phyloP scores from a whole-genome alignment of 2,329 filamentous ascomycete species.

The Phaeosphaeriaceae sp. region DNA sequence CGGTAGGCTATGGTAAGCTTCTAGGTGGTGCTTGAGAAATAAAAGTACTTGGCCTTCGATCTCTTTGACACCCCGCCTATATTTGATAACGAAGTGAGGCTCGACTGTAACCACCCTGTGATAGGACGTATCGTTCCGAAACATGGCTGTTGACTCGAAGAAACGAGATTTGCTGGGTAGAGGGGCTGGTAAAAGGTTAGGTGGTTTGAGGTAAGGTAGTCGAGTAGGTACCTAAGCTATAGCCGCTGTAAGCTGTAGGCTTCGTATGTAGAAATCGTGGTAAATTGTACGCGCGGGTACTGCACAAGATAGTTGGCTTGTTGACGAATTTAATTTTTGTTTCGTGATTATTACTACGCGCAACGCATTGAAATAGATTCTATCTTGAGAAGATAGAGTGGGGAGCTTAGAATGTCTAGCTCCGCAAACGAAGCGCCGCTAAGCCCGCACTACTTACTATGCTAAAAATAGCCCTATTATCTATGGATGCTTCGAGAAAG shows the following conservation, averaged over 20 bases:
- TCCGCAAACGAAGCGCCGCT: no score
- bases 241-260: neutral
- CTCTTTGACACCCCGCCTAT: conserved; percentile 9
- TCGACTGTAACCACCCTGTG: conserved; percentile 12
- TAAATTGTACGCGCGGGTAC: neutral
- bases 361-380: neutral
- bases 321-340: neutral
- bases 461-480: no score
- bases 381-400: neutral
- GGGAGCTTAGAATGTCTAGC: neutral
- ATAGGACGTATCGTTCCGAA: conserved; percentile 9
- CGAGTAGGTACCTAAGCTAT: conserved; percentile 5
- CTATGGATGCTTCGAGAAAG: no score
- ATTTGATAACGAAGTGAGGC: conserved; percentile 11
- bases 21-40: conserved; percentile 11
- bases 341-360: neutral
- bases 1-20: conserved; percentile 4
- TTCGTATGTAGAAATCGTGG: neutral
- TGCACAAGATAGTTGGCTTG: no score
- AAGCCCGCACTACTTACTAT: no score
- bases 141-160: conserved; percentile 11
- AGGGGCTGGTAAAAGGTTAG: conserved; percentile 5
- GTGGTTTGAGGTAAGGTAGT: conserved; percentile 10
- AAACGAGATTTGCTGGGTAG: conserved; percentile 9
- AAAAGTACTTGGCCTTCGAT: conserved; percentile 13